These are phyloP conservation scores for Podosphaera fusca DNA, from an alignment of 2,329 filamentous ascomycete genomes.

Conservation along the genomic window DNA sequence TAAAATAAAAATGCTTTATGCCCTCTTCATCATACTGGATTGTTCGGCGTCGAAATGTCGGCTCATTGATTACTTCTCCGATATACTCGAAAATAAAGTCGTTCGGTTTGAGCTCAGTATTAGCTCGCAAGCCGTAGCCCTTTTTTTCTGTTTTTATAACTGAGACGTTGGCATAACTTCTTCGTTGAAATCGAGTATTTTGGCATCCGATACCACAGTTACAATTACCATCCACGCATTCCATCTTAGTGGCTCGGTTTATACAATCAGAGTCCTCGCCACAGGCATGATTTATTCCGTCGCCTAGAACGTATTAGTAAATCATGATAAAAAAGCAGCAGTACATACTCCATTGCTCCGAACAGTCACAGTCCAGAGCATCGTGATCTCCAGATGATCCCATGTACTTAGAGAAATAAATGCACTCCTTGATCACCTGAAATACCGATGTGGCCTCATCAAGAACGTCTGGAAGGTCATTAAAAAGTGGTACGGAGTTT, in stretches of 20 bases:
- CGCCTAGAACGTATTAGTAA: slow-evolving; percentile 22
- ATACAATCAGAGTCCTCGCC: slow-evolving; percentile 96
- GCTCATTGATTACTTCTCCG: slow-evolving; percentile 90
- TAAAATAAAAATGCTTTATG: slow-evolving; percentile 99
- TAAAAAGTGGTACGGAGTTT: slow-evolving; percentile 42
- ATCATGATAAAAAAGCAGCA: slow-evolving; percentile 3
- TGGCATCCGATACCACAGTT: slow-evolving; percentile 74
- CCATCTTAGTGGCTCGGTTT: slow-evolving; percentile 94
- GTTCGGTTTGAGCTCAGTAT: slow-evolving; percentile 51
- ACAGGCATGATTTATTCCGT: slow-evolving; percentile 59
- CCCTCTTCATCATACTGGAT: slow-evolving; percentile 83
- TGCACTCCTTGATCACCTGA: slow-evolving; percentile 60
- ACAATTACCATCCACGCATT: slow-evolving; percentile 63
- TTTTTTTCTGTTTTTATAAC: slow-evolving; percentile 98
- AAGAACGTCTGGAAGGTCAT: slow-evolving; percentile 57
- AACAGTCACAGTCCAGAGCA: slow-evolving; percentile 81
- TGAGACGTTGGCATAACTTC: slow-evolving; percentile 71
- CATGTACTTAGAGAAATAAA: slow-evolving; percentile 78
- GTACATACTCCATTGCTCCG: slow-evolving; percentile 77
- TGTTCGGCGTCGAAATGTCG: slow-evolving; percentile 72
- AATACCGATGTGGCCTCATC: slow-evolving; percentile 54
- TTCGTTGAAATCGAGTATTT: slow-evolving; percentile 84
- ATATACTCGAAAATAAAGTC: slow-evolving; percentile 98
- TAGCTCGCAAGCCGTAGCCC: slow-evolving; percentile 72
- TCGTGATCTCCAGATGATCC: slow-evolving; percentile 68